Base-by-base conservation (phyloP, 345 rosid genomes). In the Gossypium bickii region DNA sequence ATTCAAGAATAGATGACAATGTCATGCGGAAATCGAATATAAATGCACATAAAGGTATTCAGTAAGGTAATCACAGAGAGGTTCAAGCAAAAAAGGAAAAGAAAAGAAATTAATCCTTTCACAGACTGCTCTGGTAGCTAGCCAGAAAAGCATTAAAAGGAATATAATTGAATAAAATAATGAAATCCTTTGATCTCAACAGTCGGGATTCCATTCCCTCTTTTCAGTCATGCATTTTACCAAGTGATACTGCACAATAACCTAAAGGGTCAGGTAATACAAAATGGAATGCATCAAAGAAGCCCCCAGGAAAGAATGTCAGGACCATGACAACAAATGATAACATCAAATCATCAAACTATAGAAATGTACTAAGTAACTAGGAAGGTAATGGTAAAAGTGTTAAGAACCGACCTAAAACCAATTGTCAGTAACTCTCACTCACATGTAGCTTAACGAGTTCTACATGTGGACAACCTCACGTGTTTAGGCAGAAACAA, bases 91-190 rank as follows among this genome's bases (percentile, higher is more conserved):
- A 67, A 45, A 45, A 12, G 15, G 20, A 24, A 67, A 9, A 15
- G 20, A 7, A 48, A 48, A n/a, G 25, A 48, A 48, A 15, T 17
- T 48, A 68, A 48, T 29, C 29, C 25, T 56, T 70, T 29, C 16
- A 49, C 29, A 51, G 45, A 51, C 15, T 69, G 24, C 49, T 53
- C 73, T 38, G 18, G 51, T 25, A 55, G 58, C 51, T 34, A 71
- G 2, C 11, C 34, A 34, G 11, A 25, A 53, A 12, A 20, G 27
- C 34, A 45, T 11, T 2, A 1, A 67, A 15, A 41, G 56, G 11
- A 52, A 53, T 38, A n/a, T 55, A 70, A 34, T 53, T 17, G 72
- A 68, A 71, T 18, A 18, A 52, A 71, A 71, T 34, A 18, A 55
- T 25, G 5, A 38, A 38, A 16, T 56, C 74, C 44, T 56, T 55